A percentile compares a stretch with the other conserved stretches of the same genome.
phyloP scores from a whole-genome alignment of 129 eudicot species.

The Glebionis coronaria region DNA sequence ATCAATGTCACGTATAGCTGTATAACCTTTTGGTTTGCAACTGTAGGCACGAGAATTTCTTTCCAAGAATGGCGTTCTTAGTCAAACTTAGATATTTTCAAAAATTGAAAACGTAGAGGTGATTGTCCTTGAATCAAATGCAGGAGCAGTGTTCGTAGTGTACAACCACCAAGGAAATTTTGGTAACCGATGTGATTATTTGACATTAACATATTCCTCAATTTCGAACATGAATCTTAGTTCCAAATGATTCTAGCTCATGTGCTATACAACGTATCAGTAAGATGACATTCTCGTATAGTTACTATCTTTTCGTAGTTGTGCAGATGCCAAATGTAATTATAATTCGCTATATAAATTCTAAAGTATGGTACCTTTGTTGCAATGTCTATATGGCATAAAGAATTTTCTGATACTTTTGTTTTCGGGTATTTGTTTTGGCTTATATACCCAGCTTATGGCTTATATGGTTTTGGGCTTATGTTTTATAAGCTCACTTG shows the following conservation, averaged over 20 bases:
- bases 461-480: too few relatives aligned
- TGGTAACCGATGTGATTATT: constrained; percentile 35
- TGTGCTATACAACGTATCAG: background rate
- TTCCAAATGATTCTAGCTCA: constrained; percentile 20
- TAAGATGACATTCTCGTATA: background rate
- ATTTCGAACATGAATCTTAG: constrained; percentile 18
- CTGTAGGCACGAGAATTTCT: too few relatives aligned
- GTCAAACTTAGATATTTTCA: too few relatives aligned
- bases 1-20: background rate
- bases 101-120: too few relatives aligned
- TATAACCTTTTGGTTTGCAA: too few relatives aligned
- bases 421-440: too few relatives aligned
- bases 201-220: constrained; percentile 2
- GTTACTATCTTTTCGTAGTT: background rate
- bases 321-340: constrained; percentile 12
- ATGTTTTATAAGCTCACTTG: too few relatives aligned
- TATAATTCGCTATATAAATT: constrained; percentile 2
- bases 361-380: background rate
- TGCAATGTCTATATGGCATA: background rate
- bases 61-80: too few relatives aligned
- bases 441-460: too few relatives aligned
- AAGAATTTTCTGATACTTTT: too few relatives aligned
- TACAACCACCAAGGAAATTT: constrained; percentile 32
- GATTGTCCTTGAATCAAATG: too few relatives aligned
- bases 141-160: constrained; percentile 44